Base-by-base conservation (phyloP, 2,329 filamentous ascomycete species). In the Clarireedia hainanense region DNA sequence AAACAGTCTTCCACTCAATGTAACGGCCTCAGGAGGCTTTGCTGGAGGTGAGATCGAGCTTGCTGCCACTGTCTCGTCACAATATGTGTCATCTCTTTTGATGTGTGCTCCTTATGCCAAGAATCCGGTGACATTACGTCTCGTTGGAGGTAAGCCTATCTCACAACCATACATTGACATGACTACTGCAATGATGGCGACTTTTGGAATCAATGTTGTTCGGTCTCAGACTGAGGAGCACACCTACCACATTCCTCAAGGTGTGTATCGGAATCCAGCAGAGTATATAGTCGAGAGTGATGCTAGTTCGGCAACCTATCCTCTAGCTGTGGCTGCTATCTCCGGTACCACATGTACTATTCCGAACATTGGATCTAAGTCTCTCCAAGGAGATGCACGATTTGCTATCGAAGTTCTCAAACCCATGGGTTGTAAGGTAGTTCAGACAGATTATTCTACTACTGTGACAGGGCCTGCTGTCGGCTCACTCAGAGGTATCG, bases 91-190 rank as follows among this genome's bases (percentile, higher is more conserved):
- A 0, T 96, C 92, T 1, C 84, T 99, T 61, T 77, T 99, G 51
- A 95, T 99, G 89, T 95, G 91, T 57, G 94, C 94, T 0, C 94
- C 94, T 0, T 99, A 97, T 68, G 94, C 94, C 47, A 96, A 96
- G 73, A 85, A 91, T 60, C 89, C 92, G 0, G 91, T 99, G 39
- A 96, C 90, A 0, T 75, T 99, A 62, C 86, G 85, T 42, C 79
- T 99, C 40, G 86, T 97, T 12, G 94, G 94, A n/a, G 94, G 91
- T 55, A 97, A 96, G 71, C 92, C 94, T 45, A 96, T 99, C 62
- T 97, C 92, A 1, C 91, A 97, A 69, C 84, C 86, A 2, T 99
- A 99, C 71, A 97, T 99, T 66, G 91, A 99, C 69, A 97, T 99
- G 92, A 99, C 94, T 2, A 91, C 95, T 52, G 81, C 91, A 15